Conservation (phyloP, 495 filamentous ascomycete species). For the Penicillium arizonense region DNA sequence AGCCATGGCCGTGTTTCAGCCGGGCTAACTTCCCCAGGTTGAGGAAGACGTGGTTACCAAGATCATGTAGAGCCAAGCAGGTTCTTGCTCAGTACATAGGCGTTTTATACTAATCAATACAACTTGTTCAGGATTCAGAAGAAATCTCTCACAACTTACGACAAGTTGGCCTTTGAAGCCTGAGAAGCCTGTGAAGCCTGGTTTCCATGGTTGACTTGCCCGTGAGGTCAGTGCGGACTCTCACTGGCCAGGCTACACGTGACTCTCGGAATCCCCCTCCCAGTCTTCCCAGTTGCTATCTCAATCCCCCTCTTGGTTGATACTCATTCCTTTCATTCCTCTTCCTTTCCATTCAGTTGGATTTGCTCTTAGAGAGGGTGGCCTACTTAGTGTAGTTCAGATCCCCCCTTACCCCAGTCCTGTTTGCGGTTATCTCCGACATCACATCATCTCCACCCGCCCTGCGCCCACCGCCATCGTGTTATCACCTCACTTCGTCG, state of each 20-base stretch:
- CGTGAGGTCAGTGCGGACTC: slow-evolving; percentile 44
- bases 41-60: slow-evolving; percentile 92
- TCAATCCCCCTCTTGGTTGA: neutral
- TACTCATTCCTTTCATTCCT: neutral
- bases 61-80: slow-evolving; percentile 69
- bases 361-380: neutral
- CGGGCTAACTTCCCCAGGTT: slow-evolving; percentile 74
- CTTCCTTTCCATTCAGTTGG: neutral
- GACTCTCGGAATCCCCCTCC: slow-evolving; percentile 32
- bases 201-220: slow-evolving; percentile 20
- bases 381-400: slow-evolving; percentile 2
- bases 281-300: neutral
- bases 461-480: slow-evolving; percentile 19
- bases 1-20: slow-evolving; percentile 16
- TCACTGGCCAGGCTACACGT: slow-evolving; percentile 46
- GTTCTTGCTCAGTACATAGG: slow-evolving; percentile 32
- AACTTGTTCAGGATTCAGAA: slow-evolving; percentile 32
- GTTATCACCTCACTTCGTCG: slow-evolving; percentile 13
- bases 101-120: slow-evolving; percentile 43
- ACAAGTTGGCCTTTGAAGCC: slow-evolving; percentile 26
- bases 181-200: slow-evolving; percentile 1
- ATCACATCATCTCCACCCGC: slow-evolving; percentile 18
- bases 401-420: slow-evolving; percentile 7
- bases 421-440: slow-evolving; percentile 25
- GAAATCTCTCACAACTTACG: slow-evolving; percentile 28